phyloP scores from a whole-genome alignment of 139 green algal species.

The Pleodorina starrii region DNA sequence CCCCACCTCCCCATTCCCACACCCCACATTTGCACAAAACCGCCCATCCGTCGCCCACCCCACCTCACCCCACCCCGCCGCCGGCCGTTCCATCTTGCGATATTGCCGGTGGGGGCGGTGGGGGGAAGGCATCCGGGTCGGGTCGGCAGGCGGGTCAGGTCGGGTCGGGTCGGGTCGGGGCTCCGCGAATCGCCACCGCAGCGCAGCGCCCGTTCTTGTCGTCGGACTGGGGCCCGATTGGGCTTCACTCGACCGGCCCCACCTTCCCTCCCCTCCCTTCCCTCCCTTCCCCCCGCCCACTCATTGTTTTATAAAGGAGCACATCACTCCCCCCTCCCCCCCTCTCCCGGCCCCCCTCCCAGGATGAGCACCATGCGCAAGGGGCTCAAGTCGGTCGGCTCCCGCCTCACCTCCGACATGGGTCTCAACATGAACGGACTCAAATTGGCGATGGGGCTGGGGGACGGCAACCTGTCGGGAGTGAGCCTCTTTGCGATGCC shows the following conservation, averaged over 20 bases:
- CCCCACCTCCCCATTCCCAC: not conserved
- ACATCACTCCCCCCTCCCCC: not conserved
- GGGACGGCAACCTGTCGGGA: slow-evolving; percentile 21
- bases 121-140: too few species aligned
- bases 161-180: too few species aligned
- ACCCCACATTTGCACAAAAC: not conserved
- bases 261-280: too few species aligned
- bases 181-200: too few species aligned
- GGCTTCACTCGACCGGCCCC: too few species aligned
- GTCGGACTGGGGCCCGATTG: too few species aligned
- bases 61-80: not conserved
- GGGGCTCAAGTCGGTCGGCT: slow-evolving; percentile 21
- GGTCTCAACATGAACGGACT: slow-evolving; percentile 43
- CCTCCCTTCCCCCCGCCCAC: too few species aligned
- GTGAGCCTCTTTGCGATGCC: slow-evolving; percentile 47
- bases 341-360: not conserved
- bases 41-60: not conserved
- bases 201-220: too few species aligned
- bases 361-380: slow-evolving; percentile 49
- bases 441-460: slow-evolving; percentile 58
- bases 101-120: too few species aligned
- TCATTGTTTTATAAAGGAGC: too few species aligned
- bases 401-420: slow-evolving; percentile 47
- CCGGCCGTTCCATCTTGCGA: too few species aligned
- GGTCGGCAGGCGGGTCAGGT: too few species aligned